Percentiles rank a stretch among this genome's conserved stretches.
Evolutionary conservation across 2,329 filamentous ascomycete species (phyloP).

Genomic region (Nothophaeocryptopus gaeumannii): DNA sequence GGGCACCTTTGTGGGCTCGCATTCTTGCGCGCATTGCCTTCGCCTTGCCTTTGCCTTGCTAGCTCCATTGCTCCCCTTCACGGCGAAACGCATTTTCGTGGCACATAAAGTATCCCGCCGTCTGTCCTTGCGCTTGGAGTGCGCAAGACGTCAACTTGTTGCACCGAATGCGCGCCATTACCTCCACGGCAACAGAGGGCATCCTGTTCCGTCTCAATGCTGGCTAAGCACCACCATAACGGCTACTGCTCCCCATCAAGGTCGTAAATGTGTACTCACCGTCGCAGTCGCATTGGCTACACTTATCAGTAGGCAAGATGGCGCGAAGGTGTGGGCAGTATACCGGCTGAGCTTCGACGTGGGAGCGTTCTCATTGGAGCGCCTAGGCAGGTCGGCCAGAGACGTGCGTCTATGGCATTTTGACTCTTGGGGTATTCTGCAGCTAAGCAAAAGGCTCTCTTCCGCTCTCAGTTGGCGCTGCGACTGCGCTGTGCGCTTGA

Average conservation of each 20-base stretch:
- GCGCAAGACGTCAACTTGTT: conserved; percentile 5
- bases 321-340: conserved; percentile 11
- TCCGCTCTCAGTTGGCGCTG: conserved; percentile 16
- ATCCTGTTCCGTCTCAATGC: not conserved
- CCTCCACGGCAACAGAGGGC: conserved; percentile 9
- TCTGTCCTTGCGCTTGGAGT: conserved; percentile 1
- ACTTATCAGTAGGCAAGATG: conserved; percentile 1
- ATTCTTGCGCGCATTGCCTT: not conserved
- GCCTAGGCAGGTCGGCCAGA: conserved; percentile 10
- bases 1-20: not conserved
- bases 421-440: conserved; percentile 16
- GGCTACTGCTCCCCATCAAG: conserved; percentile 9
- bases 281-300: conserved; percentile 5
- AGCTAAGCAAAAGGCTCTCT: conserved; percentile 16
- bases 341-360: conserved; percentile 13
- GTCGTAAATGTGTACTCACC: conserved; percentile 4
- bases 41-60: too few relatives aligned
- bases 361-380: conserved; percentile 13
- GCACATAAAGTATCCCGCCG: not conserved
- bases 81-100: conserved; percentile 6
- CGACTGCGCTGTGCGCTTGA: conserved; percentile 18
- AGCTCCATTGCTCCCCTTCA: too few relatives aligned
- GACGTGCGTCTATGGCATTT: conserved; percentile 15
- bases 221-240: conserved; percentile 1
- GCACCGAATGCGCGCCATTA: conserved; percentile 5